These are phyloP conservation scores for thale cress (Arabidopsis thaliana) DNA, from an alignment of 345 rosid species.

Conservation along the genomic window TAIR10.1 NC_003075.7:14116501-14117000, in stretches of 20 bases:
- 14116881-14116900: slow-evolving; percentile 65
- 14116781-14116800: slow-evolving; percentile 54
- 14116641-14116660: slow-evolving; percentile 50
- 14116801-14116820: slow-evolving; percentile 64
- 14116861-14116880: slow-evolving; percentile 54
- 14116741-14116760: slow-evolving; percentile 63
- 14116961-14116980: slow-evolving; percentile 73
- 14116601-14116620: slow-evolving; percentile 66
- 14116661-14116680: slow-evolving; percentile 64
- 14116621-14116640: slow-evolving; percentile 53
- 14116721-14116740: slow-evolving; percentile 62
- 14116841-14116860: slow-evolving; percentile 48
- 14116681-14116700: slow-evolving; percentile 52
- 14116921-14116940: slow-evolving; percentile 43
- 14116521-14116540: slow-evolving; percentile 67
- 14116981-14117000: slow-evolving; percentile 62
- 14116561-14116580: slow-evolving; percentile 56
- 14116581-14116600: slow-evolving; percentile 53
- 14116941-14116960: slow-evolving; percentile 42
- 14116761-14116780: slow-evolving; percentile 47
- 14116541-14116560: slow-evolving; percentile 50
- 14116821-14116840: slow-evolving; percentile 52
- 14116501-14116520: slow-evolving; percentile 55
- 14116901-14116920: slow-evolving; percentile 60
- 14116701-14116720: slow-evolving; percentile 35